Conservation (phyloP, 352 stramenopile species). For the Phytophthora foliorum region DNA sequence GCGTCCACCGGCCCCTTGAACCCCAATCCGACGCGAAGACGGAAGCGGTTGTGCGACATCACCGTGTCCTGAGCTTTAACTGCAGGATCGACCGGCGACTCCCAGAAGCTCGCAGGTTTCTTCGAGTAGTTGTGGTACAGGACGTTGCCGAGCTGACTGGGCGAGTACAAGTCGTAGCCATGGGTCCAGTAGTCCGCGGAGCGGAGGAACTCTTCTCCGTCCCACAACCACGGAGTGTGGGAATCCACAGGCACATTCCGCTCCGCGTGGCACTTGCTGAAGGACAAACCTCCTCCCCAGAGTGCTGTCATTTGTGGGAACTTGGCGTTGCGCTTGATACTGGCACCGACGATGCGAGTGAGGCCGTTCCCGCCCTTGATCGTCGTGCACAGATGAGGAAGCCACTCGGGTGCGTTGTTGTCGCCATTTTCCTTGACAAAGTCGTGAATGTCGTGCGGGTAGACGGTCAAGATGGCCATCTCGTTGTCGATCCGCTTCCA, state of each 20-base stretch:
- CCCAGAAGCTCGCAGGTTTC: constrained; percentile 64
- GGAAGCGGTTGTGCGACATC: constrained; percentile 59
- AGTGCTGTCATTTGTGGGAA: constrained; percentile 73
- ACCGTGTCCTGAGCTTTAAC: constrained; percentile 49
- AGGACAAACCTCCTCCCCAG: constrained; percentile 79
- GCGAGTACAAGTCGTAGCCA: constrained; percentile 78
- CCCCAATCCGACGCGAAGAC: constrained; percentile 52
- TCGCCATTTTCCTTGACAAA: constrained; percentile 78
- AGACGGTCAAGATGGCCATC: constrained; percentile 81
- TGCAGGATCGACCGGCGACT: constrained; percentile 43
- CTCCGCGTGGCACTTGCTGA: constrained; percentile 85
- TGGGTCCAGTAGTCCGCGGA: constrained; percentile 69
- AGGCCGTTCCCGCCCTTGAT: constrained; percentile 59
- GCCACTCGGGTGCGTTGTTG: constrained; percentile 68
- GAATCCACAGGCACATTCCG: constrained; percentile 69
- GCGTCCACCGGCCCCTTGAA: constrained; percentile 64
- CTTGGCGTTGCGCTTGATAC: constrained; percentile 71
- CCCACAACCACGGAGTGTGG: constrained; percentile 79
- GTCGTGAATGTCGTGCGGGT: constrained; percentile 79
- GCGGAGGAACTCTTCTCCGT: constrained; percentile 73
- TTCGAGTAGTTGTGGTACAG: constrained; percentile 80
- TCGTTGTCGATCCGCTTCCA: constrained; percentile 78
- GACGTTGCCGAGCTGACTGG: constrained; percentile 54
- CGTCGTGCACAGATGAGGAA: constrained; percentile 78
- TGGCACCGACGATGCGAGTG: constrained; percentile 74